phyloP scores from a whole-genome alignment of 306 rosid species.

The Quercus alba region DNA sequence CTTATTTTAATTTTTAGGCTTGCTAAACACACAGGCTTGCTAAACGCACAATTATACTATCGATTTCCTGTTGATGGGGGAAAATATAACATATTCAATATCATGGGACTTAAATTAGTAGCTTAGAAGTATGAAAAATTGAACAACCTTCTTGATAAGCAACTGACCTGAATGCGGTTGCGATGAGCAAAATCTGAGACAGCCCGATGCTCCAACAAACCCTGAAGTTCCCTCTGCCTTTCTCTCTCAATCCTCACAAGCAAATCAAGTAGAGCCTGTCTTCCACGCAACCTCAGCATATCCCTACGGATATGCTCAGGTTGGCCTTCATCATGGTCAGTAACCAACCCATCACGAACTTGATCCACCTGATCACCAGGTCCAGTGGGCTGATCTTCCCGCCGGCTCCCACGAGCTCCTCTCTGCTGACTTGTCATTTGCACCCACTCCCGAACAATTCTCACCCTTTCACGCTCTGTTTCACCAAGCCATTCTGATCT shows the following conservation, averaged over 20 bases:
- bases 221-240: constrained; percentile 92
- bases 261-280: constrained; percentile 92
- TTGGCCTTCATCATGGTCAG: constrained; percentile 83
- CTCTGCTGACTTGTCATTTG: constrained; percentile 97
- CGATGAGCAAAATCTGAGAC: constrained; percentile 99
- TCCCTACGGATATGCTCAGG: constrained; percentile 90
- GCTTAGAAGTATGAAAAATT: background rate
- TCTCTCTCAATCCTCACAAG: constrained; percentile 92
- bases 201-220: constrained; percentile 93
- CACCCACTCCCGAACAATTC: constrained; percentile 98
- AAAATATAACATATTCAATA: background rate
- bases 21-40: too few species aligned
- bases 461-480: constrained; percentile 99
- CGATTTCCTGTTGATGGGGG: background rate
- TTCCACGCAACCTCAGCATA: constrained; percentile 85
- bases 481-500: constrained; percentile 99
- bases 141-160: background rate
- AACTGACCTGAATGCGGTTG: constrained; percentile 96
- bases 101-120: background rate
- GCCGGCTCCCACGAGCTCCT: constrained; percentile 78
- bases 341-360: constrained; percentile 43
- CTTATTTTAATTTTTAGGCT: too few species aligned
- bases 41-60: background rate
- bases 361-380: constrained; percentile 47
- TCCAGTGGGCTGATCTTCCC: constrained; percentile 62